Conservation (phyloP, 768 basidiomycete species). For the Pholiota microspora region DNA sequence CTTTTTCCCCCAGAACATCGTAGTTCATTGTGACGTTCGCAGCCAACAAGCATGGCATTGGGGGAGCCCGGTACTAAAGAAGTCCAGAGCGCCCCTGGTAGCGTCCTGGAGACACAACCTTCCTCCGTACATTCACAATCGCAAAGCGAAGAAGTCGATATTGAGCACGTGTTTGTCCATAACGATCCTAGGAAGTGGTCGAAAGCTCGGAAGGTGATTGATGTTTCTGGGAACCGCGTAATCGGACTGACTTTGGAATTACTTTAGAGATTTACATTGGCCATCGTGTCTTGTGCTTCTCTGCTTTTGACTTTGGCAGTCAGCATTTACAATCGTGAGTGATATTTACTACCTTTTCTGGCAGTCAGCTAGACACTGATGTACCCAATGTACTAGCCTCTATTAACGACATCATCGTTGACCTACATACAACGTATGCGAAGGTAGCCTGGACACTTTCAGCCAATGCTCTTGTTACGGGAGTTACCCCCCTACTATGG, state of each 20-base stretch:
- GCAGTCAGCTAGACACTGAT: neutral
- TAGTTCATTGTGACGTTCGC: neutral
- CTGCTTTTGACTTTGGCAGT: constrained; percentile 9
- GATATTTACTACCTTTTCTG: neutral
- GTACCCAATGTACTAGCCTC: neutral
- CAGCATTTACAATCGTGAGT: constrained; percentile 13
- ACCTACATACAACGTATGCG: constrained; percentile 7
- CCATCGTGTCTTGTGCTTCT: constrained; percentile 9
- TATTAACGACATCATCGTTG: constrained; percentile 8
- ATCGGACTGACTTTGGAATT: neutral
- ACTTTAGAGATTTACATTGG: constrained; percentile 9
- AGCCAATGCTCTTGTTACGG: constrained; percentile 4
- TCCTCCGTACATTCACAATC: no score
- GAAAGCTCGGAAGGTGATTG: constrained; percentile 3
- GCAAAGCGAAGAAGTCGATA: neutral
- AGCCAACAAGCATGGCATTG: neutral
- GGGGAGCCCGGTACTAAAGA: neutral
- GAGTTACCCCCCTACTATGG: constrained; percentile 6
- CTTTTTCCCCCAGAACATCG: neutral
- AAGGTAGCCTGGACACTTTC: constrained; percentile 11
- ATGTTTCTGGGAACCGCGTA: neutral
- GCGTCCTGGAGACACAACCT: neutral
- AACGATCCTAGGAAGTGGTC: constrained; percentile 11
- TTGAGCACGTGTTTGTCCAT: constrained; percentile 5
- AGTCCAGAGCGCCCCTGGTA: neutral